Evolutionary conservation across 164 flowering plant species (phyloP), one percentile per base, ranked within the genome.

Genomic region (Annona cherimola): DNA sequence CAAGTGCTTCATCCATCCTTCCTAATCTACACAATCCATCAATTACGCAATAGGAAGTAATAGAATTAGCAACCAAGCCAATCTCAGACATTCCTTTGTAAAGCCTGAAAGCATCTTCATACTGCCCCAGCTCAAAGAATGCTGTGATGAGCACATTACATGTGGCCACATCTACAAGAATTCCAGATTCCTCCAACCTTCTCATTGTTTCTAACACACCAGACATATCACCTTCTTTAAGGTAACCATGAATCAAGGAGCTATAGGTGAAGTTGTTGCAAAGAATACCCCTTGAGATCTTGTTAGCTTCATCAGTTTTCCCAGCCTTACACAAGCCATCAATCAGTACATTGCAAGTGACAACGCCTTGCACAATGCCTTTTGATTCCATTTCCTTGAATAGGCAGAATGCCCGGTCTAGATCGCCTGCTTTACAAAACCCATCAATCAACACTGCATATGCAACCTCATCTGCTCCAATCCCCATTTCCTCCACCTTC

Each of bases 61-160:
- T 70, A 19, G 85, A 81, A 82, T 87, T 68, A 40, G 90, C 78
- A 70, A 76, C 72, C 79, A 90, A 76, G 46, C 80, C 75, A 83
- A 81, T 84, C 43, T 82, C 80, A 5, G 81, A 72, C 83, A 90
- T 78, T 67, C 76, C 77, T 73, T 84, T 81, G 73, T 79, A 90
- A 20, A 86, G 76, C 71, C 55, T 70, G 76, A 70, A 67, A 64
- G 88, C 92, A 74, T 90, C 94, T 78, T 85, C 92, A 73, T 80
- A 74, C 39, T 76, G 86, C 26, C 93, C 90, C 42, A 86, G 76
- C 87, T 86, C 75, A 74, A 88, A 86, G n/a, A 86, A 76, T n/a
- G 94, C 92, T 79, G 85, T 90, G 2, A 93, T 84, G 61, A 87
- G 83, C 57, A 85, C 77, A 76, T 93, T 93, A 79, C 90, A 88